Conservation (phyloP, 2,329 filamentous ascomycete genomes). For the Huntiella abstrusa region DNA sequence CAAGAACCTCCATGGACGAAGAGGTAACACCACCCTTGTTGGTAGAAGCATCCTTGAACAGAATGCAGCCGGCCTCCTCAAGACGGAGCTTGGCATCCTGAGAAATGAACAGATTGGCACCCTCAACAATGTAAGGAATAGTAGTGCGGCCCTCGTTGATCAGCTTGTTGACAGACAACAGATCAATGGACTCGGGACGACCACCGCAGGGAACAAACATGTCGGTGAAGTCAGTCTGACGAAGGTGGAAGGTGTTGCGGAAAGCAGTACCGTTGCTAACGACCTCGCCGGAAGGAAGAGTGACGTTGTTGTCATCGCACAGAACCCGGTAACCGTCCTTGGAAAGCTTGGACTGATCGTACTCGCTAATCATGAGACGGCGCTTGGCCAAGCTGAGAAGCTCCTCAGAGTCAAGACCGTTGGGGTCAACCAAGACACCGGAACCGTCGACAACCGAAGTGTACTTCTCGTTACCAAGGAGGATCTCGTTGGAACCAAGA, state of each 20-base stretch:
- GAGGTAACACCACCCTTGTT: slow-evolving; percentile 99
- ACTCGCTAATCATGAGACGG: slow-evolving; percentile 78
- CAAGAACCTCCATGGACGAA: slow-evolving; percentile 87
- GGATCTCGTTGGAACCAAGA: slow-evolving; percentile 91
- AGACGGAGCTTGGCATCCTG: slow-evolving; percentile 93
- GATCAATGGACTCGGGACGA: slow-evolving; percentile 87
- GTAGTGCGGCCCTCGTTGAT: slow-evolving; percentile 76
- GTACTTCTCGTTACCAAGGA: slow-evolving; percentile 91
- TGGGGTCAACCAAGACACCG: slow-evolving; percentile 82
- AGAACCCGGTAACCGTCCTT: slow-evolving; percentile 77
- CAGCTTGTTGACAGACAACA: slow-evolving; percentile 68
- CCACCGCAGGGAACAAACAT: slow-evolving; percentile 92
- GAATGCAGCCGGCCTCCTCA: slow-evolving; percentile 81
- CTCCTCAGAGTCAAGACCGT: slow-evolving; percentile 71
- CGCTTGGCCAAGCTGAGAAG: slow-evolving; percentile 67
- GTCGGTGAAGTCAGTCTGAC: slow-evolving; percentile 58
- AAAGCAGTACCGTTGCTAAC: slow-evolving; percentile 85
- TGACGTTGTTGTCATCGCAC: slow-evolving; percentile 77
- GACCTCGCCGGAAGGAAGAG: slow-evolving; percentile 69
- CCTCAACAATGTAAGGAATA: slow-evolving; percentile 92
- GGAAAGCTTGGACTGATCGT: slow-evolving; percentile 70
- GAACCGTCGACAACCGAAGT: slow-evolving; percentile 89
- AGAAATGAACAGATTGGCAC: slow-evolving; percentile 95
- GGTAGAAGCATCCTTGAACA: slow-evolving; percentile 95
- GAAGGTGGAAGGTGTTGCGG: slow-evolving; percentile 93